Evolutionary conservation across 2,329 filamentous ascomycete genomes (phyloP), one percentile per base, ranked within the genome.

Genomic region (Aspergillus ochraceoroseus): DNA sequence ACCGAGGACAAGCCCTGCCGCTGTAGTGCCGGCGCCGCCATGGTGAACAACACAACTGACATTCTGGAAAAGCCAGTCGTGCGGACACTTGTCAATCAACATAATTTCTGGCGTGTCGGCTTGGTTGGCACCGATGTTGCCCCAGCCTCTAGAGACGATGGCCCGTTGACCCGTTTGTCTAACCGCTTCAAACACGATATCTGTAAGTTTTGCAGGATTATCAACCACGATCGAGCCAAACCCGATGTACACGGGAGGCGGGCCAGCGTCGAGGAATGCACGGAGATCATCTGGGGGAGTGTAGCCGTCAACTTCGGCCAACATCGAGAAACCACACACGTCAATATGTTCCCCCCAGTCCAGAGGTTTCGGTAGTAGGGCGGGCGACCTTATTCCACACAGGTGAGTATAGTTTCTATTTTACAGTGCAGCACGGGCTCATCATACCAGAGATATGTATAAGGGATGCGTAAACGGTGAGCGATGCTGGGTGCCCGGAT

Each of bases 141-240:
- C 87, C 88, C 87, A 94, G 11, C 87, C 88, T 56, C 90, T 88
- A 0, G 86, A 90, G 1, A 94, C 82, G 1, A 94, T 67, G 2
- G 87, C 87, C 41, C 87, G 74, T n/a, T 85, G 75, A 1, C 84
- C 83, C 0, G 81, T 73, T 7, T 74, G 70, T 36, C 72, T 68
- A 2, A 88, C 71, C 1, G 85, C 84, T 9, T 85, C 79, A 41
- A 89, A 85, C 5, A 90, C 83, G 43, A 82, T 73, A 13, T 73
- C 67, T 0, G 85, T 89, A 63, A 89, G 76, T 0, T 69, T 76
- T 43, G 83, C 76, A 0, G 84, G 83, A 45, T 89, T 80, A 41
- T 88, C 83, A 0, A 89, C 80, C 1, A 90, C 85, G 37, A 90
- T 90, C 0, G 83, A 87, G 0, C 85, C 85, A 52, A 92, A 92